Evolutionary conservation across 164 flowering plant species (phyloP).

Genomic region (Vitis amurensis): DNA sequence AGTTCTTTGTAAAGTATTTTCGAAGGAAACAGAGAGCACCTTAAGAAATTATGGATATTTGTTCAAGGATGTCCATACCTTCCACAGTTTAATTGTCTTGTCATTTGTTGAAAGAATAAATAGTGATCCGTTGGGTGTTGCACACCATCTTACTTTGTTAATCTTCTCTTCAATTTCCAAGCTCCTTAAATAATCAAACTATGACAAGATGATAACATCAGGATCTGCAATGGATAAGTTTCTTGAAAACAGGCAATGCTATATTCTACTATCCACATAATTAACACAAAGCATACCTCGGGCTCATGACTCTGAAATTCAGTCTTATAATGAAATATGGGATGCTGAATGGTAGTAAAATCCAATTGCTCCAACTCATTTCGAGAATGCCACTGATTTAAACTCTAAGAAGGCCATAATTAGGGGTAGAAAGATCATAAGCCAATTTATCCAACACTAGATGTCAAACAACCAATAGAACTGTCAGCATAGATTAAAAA

Average conservation of each 20-base stretch:
- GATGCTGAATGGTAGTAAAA: slow-evolving; percentile 29
- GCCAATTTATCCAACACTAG: slow-evolving; percentile 7
- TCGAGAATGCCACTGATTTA: slow-evolving; percentile 26
- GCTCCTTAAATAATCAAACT: slow-evolving; percentile 87
- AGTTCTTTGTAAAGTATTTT: no score
- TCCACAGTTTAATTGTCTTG: slow-evolving; percentile 81
- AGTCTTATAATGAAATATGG: slow-evolving; percentile 59
- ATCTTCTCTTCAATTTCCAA: slow-evolving; percentile 86
- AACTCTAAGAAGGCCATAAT: slow-evolving; percentile 24
- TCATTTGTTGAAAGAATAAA: slow-evolving; percentile 72
- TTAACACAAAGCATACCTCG: slow-evolving; percentile 44
- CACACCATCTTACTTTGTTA: slow-evolving; percentile 68
- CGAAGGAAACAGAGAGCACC: no score
- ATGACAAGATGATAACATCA: slow-evolving; percentile 17
- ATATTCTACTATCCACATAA: background rate
- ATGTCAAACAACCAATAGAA: slow-evolving; percentile 9
- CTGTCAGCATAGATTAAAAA: slow-evolving; percentile 8
- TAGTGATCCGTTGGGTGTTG: slow-evolving; percentile 44
- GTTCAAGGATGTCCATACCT: slow-evolving; percentile 39
- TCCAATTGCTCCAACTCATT: slow-evolving; percentile 56
- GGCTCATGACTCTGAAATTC: slow-evolving; percentile 89
- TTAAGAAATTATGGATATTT: background rate
- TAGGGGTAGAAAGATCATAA: slow-evolving; percentile 3
- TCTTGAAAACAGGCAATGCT: background rate
- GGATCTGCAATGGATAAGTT: slow-evolving; percentile 6